Evolutionary conservation across 2,329 filamentous ascomycete species (phyloP).

Genomic region (Teratosphaeria viscida): DNA sequence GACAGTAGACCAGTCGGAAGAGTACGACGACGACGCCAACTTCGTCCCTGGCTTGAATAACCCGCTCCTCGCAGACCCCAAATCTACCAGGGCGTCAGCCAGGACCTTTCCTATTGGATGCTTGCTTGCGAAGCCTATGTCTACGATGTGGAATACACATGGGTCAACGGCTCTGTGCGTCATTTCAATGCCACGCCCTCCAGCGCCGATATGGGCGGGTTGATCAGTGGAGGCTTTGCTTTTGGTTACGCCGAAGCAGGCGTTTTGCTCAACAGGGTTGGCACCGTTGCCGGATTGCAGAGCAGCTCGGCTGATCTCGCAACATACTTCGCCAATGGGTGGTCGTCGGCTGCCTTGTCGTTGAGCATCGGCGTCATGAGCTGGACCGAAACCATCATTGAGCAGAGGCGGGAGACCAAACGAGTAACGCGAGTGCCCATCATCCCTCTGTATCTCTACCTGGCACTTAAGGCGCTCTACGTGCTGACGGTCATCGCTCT

Average conservation of each 20-base stretch:
- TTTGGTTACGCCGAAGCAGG: background rate
- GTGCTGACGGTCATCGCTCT: slow-evolving; percentile 1
- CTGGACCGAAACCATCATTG: too few relatives aligned
- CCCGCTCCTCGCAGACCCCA: background rate
- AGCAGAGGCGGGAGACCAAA: background rate
- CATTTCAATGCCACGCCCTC: background rate
- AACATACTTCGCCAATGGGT: too few relatives aligned
- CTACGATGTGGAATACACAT: background rate
- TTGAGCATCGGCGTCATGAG: too few relatives aligned
- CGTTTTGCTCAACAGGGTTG: background rate
- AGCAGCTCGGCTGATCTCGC: background rate
- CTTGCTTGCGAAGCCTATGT: background rate
- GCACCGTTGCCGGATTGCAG: background rate
- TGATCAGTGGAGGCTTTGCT: background rate
- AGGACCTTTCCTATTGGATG: background rate
- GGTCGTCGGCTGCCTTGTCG: too few relatives aligned
- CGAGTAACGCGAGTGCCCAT: background rate
- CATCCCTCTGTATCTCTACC: background rate
- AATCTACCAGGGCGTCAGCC: background rate
- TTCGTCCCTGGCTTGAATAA: background rate
- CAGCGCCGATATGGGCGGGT: background rate
- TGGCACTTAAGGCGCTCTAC: slow-evolving; percentile 1
- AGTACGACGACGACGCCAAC: too few relatives aligned
- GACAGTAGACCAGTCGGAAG: background rate
- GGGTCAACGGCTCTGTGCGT: background rate